Percentiles rank a stretch among this genome's conserved stretches.
Evolutionary conservation across 768 basidiomycete genomes (phyloP).

Genomic region (Rhizopogon vesiculosus): DNA sequence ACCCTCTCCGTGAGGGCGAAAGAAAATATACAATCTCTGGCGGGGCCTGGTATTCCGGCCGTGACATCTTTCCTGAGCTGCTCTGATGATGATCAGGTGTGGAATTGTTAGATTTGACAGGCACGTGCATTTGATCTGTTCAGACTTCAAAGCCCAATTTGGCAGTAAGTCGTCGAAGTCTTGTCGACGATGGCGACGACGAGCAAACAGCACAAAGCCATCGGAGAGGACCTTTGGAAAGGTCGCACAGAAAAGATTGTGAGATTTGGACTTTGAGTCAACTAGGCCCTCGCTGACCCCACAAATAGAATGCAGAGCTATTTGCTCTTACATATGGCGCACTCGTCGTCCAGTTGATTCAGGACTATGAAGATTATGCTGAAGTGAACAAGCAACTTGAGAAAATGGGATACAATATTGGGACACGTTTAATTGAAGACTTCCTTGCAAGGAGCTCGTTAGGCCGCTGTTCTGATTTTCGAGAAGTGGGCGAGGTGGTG

Average conservation of each 20-base stretch:
- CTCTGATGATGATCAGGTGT: not conserved
- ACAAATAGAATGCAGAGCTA: slow-evolving; percentile 85
- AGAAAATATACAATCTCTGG: slow-evolving; percentile 75
- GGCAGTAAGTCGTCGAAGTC: not conserved
- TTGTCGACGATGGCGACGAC: slow-evolving; percentile 55
- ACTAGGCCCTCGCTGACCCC: slow-evolving; percentile 9
- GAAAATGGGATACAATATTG: slow-evolving; percentile 99
- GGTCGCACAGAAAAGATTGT: slow-evolving; percentile 92
- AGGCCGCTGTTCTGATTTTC: slow-evolving; percentile 90
- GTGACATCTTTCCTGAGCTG: slow-evolving; percentile 51
- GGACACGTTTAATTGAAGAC: slow-evolving; percentile 93
- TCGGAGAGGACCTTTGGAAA: slow-evolving; percentile 97
- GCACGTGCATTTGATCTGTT: not conserved
- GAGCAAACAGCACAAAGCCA: slow-evolving; percentile 80
- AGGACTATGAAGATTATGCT: slow-evolving; percentile 97
- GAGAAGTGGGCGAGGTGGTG: slow-evolving; percentile 92
- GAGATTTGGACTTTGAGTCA: slow-evolving; percentile 27
- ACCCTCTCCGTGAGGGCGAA: not conserved
- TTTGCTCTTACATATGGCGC: slow-evolving; percentile 97
- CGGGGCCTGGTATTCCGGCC: slow-evolving; percentile 85
- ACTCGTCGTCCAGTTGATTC: slow-evolving; percentile 95
- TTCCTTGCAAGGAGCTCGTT: slow-evolving; percentile 91
- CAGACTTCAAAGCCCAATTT: slow-evolving; percentile 2
- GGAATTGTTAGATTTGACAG: not conserved
- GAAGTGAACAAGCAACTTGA: slow-evolving; percentile 97